A percentile compares a stretch with the other conserved stretches of the same genome.
These are phyloP conservation scores for Kingdonia uniflora DNA, from an alignment of 164 flowering plant species.

Conservation along the genomic window DNA sequence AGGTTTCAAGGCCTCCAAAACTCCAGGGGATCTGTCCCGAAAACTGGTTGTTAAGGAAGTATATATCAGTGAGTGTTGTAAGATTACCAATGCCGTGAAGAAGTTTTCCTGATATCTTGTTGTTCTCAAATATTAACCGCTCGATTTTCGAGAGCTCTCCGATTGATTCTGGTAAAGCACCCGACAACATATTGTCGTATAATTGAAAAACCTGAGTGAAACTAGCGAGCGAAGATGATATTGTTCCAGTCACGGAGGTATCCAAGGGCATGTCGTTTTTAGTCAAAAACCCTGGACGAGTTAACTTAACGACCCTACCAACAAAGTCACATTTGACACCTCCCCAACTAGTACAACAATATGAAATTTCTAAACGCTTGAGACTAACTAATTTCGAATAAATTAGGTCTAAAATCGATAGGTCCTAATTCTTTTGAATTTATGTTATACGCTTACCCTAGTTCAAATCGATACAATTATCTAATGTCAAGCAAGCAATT, in stretches of 20 bases:
- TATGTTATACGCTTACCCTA: no score
- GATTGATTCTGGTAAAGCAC: constrained; percentile 38
- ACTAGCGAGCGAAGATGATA: constrained; percentile 46
- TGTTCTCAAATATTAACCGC: constrained; percentile 43
- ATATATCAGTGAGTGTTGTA: constrained; percentile 27
- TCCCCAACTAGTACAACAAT: no score
- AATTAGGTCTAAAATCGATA: no score
- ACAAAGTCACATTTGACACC: no score
- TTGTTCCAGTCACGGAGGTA: constrained; percentile 45
- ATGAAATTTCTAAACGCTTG: no score
- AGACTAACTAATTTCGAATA: no score
- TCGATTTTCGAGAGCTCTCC: constrained; percentile 32
- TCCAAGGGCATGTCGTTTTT: constrained; percentile 2
- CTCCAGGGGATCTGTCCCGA: constrained; percentile 48
- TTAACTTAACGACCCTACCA: no score
- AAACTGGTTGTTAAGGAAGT: constrained; percentile 41
- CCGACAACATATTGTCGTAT: constrained; percentile 45
- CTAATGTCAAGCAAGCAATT: no score
- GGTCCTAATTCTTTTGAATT: no score
- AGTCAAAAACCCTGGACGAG: no score
- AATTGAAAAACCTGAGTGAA: constrained; percentile 29
- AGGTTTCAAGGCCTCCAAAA: constrained; percentile 39
- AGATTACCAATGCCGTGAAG: constrained; percentile 46
- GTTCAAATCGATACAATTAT: no score
- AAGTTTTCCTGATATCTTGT: constrained; percentile 37